Conservation (phyloP, 495 filamentous ascomycete genomes). For the Daldinia caldariorum region DNA sequence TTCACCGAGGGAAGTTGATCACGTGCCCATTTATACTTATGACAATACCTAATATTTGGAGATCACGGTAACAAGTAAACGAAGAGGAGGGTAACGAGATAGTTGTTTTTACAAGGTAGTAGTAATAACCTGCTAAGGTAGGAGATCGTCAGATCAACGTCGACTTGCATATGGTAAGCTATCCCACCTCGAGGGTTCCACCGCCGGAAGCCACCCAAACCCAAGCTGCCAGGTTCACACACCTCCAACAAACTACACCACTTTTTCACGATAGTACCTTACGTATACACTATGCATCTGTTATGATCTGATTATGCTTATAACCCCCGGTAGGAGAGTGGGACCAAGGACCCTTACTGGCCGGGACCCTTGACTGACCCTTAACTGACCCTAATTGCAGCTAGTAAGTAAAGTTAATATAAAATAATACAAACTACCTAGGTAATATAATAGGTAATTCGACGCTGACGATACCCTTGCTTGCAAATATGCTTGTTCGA, state of each 20-base stretch:
- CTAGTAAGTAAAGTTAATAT: constrained; percentile 25
- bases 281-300: background rate
- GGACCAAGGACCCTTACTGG: constrained; percentile 35
- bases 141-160: constrained; percentile 24
- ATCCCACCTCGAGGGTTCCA: constrained; percentile 30
- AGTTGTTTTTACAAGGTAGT: background rate
- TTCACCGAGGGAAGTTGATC: background rate
- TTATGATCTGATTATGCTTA: constrained; percentile 16
- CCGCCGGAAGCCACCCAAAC: constrained; percentile 6
- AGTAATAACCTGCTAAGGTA: constrained; percentile 14
- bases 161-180: constrained; percentile 7
- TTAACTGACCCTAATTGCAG: constrained; percentile 34
- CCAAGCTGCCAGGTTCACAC: too few relatives aligned
- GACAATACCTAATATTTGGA: background rate
- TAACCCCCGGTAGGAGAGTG: constrained; percentile 37
- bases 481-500: constrained; percentile 26
- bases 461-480: constrained; percentile 38
- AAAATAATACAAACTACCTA: too few relatives aligned
- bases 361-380: constrained; percentile 17
- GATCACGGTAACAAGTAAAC: background rate
- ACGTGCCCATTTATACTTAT: background rate
- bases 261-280: constrained; percentile 28
- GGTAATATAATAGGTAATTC: constrained; percentile 2
- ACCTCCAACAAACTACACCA: background rate
- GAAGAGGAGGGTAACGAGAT: too few relatives aligned